Conservation (phyloP, 306 rosid genomes). For the Elaeagnus macrophylla region DNA sequence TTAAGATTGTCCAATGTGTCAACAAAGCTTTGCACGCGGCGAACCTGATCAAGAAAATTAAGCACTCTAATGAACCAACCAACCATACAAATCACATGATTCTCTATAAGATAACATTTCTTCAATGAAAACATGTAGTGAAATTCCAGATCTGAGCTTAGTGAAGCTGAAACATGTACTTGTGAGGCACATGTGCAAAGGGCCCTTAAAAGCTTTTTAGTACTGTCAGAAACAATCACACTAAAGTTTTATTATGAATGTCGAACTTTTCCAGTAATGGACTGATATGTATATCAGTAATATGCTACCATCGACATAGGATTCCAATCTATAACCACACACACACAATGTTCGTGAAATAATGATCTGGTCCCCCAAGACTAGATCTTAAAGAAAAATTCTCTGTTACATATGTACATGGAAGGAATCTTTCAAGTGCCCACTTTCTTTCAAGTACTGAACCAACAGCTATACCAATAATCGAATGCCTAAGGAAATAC, state of each 20-base stretch:
- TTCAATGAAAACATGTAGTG: not conserved
- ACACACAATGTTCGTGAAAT: constrained; percentile 6
- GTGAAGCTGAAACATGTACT: too few relatives aligned
- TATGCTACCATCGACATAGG: constrained; percentile 1
- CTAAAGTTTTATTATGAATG: too few relatives aligned
- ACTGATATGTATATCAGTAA: not conserved
- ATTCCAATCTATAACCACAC: not conserved
- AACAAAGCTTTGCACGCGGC: constrained; percentile 52
- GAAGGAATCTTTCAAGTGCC: not conserved
- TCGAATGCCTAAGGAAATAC: too few relatives aligned
- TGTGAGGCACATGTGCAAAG: too few relatives aligned
- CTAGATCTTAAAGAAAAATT: too few relatives aligned
- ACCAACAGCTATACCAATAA: too few relatives aligned
- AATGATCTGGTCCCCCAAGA: constrained; percentile 3
- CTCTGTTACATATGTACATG: not conserved
- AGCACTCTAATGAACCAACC: not conserved
- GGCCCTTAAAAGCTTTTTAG: too few relatives aligned
- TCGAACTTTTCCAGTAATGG: not conserved
- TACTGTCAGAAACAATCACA: too few relatives aligned
- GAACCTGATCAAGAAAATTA: constrained; percentile 34
- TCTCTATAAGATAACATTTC: not conserved
- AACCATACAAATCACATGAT: not conserved
- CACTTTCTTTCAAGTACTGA: not conserved
- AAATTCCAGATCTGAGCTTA: not conserved
- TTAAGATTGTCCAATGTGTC: constrained; percentile 50